Conservation (phyloP, 208 protist genomes). For the Leishmania gerbilli region DNA sequence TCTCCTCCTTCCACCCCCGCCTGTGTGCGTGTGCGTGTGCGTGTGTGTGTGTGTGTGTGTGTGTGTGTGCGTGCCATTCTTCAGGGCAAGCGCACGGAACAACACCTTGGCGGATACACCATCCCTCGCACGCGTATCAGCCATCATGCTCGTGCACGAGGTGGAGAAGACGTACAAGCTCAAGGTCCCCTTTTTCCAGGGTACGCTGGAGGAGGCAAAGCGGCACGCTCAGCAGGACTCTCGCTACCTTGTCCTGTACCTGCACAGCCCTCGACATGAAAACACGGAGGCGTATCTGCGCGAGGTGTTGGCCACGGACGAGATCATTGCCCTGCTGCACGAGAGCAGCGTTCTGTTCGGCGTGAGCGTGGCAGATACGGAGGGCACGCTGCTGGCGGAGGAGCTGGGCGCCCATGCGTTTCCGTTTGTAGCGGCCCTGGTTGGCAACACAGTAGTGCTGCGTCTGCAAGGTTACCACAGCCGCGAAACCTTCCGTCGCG, state of each 20-base stretch:
- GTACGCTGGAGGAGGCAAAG: constrained; percentile 62
- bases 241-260: constrained; percentile 74
- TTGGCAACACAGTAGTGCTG: constrained; percentile 59
- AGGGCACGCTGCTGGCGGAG: constrained; percentile 48
- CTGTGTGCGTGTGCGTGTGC: not conserved
- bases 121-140: not conserved
- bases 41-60: not conserved
- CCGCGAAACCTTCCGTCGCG: constrained; percentile 44
- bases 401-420: constrained; percentile 61
- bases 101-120: not conserved
- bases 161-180: constrained; percentile 48
- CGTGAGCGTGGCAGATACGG: constrained; percentile 48
- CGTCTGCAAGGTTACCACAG: constrained; percentile 55
- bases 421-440: constrained; percentile 63
- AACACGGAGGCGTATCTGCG: constrained; percentile 62
- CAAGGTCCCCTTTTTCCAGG: constrained; percentile 53
- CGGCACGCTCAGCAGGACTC: constrained; percentile 42
- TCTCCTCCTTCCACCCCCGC: not conserved
- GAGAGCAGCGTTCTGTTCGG: constrained; percentile 65
- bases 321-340: constrained; percentile 43
- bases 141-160: constrained; percentile 29
- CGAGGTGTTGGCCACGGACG: constrained; percentile 49
- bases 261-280: constrained; percentile 82
- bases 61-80: not conserved
- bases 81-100: not conserved